Percentiles rank a stretch among this genome's conserved stretches.
These are phyloP conservation scores for Heliamphora pulchella DNA, from an alignment of 179 eudicot species.

Conservation along the genomic window DNA sequence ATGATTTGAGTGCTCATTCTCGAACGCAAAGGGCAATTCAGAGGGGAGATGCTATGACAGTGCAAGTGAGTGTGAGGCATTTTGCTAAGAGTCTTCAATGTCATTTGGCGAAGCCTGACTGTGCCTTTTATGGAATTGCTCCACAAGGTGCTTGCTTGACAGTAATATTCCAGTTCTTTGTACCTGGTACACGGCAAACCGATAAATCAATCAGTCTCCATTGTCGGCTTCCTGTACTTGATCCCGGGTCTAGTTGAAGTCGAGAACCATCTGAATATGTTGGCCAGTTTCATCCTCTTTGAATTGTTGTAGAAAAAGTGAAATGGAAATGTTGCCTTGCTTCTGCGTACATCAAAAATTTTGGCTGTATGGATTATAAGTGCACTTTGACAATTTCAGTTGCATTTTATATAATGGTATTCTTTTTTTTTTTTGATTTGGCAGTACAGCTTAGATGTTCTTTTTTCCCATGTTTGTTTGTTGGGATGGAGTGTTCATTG, in stretches of 20 bases:
- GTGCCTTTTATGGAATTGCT: constrained; percentile 78
- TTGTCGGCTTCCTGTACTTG: constrained; percentile 81
- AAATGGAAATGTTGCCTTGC: not conserved
- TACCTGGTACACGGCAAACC: constrained; percentile 71
- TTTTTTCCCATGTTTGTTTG: not conserved
- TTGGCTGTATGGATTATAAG: not conserved
- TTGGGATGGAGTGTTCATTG: not conserved
- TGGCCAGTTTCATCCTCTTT: not conserved
- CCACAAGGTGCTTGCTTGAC: constrained; percentile 63
- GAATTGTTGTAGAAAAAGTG: not conserved
- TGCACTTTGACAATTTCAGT: not conserved
- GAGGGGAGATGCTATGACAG: constrained; percentile 53
- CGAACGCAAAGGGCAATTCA: constrained; percentile 38
- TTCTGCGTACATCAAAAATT: not conserved
- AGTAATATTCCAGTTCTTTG: constrained; percentile 79
- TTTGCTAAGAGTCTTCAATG: constrained; percentile 75
- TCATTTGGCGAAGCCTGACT: constrained; percentile 81
- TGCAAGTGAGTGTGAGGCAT: constrained; percentile 85
- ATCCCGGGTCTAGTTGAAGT: constrained; percentile 56
- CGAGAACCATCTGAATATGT: not conserved
- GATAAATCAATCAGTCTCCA: constrained; percentile 80
- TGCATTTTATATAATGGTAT: not conserved
- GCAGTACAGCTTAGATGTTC: not conserved
- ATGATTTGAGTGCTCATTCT: constrained; percentile 32
- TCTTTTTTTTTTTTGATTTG: too few species aligned